phyloP scores from a whole-genome alignment of 768 basidiomycete genomes.

The Pleurotus salmoneostramineus region DNA sequence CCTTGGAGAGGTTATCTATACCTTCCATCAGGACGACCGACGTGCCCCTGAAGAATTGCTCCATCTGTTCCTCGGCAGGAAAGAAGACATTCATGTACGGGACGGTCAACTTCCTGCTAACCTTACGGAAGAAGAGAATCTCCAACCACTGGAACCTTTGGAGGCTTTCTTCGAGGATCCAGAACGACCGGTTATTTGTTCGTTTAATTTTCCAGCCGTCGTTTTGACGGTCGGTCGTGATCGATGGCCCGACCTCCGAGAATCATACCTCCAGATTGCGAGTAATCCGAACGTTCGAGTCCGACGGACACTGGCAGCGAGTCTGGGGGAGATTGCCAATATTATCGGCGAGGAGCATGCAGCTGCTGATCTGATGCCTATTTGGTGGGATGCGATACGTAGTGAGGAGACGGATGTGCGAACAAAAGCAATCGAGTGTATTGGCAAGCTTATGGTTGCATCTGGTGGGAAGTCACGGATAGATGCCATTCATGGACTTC shows the following conservation, averaged over 20 bases:
- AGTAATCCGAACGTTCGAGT: slow-evolving; percentile 60
- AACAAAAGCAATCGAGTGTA: slow-evolving; percentile 64
- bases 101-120: slow-evolving; percentile 30
- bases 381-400: slow-evolving; percentile 63
- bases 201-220: slow-evolving; percentile 92
- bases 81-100: slow-evolving; percentile 34
- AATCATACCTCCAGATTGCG: slow-evolving; percentile 63
- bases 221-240: slow-evolving; percentile 72
- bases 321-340: slow-evolving; percentile 83
- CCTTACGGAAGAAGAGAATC: background rate
- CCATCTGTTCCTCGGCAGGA: slow-evolving; percentile 69
- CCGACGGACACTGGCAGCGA: slow-evolving; percentile 79
- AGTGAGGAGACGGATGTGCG: slow-evolving; percentile 72
- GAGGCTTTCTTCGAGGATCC: slow-evolving; percentile 59
- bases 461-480: slow-evolving; percentile 31
- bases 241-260: slow-evolving; percentile 73
- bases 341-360: slow-evolving; percentile 75
- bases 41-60: slow-evolving; percentile 77
- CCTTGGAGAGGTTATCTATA: slow-evolving; percentile 84
- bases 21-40: slow-evolving; percentile 60
- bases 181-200: slow-evolving; percentile 72
- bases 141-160: slow-evolving; percentile 14
- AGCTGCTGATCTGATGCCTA: slow-evolving; percentile 59
- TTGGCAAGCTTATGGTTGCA: slow-evolving; percentile 51
- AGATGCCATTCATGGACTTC: slow-evolving; percentile 40